A percentile compares a stretch with the other conserved stretches of the same genome.
phyloP scores from a whole-genome alignment of 2,329 filamentous ascomycete species.

The Alternaria tenuissima region DNA sequence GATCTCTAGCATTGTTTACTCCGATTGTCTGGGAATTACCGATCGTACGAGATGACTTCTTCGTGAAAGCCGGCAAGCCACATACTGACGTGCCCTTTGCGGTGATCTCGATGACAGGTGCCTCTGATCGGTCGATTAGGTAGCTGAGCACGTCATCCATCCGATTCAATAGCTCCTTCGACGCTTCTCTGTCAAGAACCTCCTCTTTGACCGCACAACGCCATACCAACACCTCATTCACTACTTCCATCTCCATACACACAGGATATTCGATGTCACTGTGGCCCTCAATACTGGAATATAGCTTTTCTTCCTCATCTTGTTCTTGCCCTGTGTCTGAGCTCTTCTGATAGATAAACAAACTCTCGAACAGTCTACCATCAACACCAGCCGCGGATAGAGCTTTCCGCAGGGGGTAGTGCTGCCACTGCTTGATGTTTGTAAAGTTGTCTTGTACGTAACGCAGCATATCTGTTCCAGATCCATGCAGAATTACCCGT shows the following conservation, averaged over 20 bases:
- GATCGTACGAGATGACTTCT: background rate
- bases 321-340: constrained; percentile 50
- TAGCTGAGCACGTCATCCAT: constrained; percentile 68
- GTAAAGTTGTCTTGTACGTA: constrained; percentile 77
- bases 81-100: constrained; percentile 68
- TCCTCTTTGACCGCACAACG: constrained; percentile 73
- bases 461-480: constrained; percentile 67
- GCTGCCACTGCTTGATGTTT: constrained; percentile 73
- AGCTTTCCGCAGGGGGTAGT: constrained; percentile 77
- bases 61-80: constrained; percentile 61
- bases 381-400: constrained; percentile 60
- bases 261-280: constrained; percentile 82
- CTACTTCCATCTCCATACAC: constrained; percentile 79
- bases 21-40: background rate
- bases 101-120: constrained; percentile 64
- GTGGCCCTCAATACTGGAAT: constrained; percentile 68
- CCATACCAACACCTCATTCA: constrained; percentile 68
- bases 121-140: constrained; percentile 61
- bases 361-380: constrained; percentile 66
- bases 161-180: constrained; percentile 62
- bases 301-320: constrained; percentile 52
- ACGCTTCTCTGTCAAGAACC: constrained; percentile 59
- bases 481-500: constrained; percentile 76
- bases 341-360: constrained; percentile 71
- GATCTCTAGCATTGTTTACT: background rate